Evolutionary conservation across 2,329 filamentous ascomycete species (phyloP), one percentile per base, ranked within the genome.

Genomic region (Waltergamsia citrina): DNA sequence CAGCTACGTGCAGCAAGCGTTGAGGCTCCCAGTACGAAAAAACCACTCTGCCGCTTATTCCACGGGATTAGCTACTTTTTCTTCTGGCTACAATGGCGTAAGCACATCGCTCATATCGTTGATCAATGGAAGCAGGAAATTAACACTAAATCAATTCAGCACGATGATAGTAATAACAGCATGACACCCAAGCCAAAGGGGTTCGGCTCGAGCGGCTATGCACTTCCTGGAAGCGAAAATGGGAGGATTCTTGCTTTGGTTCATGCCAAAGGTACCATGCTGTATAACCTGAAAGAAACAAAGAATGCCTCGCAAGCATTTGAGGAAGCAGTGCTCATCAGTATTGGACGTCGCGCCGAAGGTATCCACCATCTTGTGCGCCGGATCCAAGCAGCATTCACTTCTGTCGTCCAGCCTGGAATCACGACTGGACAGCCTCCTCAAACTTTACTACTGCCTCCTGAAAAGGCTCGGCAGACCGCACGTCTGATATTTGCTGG

Each of bases 261-360:
- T 26, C 92, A 98, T 58, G 88, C 90, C 15, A 98, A 96, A 57
- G 92, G 90, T n/a, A 96, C 96, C 42, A 93, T 96, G 81, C 69
- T 96, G 2, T 98, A 98, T 57, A 78, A 85, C 18, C 63, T 93
- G 20, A 90, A 90, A 29, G 81, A 95, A 43, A 83, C 92, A 42
- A 67, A 71, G 25, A 75, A 71, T 26, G 92, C 92, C 27, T 87
- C 90, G 1, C 75, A 78, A 46, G 86, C 92, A 4, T 98, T 98
- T 46, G 92, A 98, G 54, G 87, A 95, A 54, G 90, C 88, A 1
- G 86, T 98, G 4, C 60, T 95, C 34, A 90, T 98, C 41, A 88
- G 86, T 38, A 74, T 83, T 19, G 88, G 87, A 2, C 73, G 78
- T 40, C 67, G 71, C 30, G 71, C 81, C 6, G 68, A 72, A 39